These are phyloP conservation scores for Haberlea rhodopensis DNA, from an alignment of 257 asterid genomes.

Conservation along the genomic window DNA sequence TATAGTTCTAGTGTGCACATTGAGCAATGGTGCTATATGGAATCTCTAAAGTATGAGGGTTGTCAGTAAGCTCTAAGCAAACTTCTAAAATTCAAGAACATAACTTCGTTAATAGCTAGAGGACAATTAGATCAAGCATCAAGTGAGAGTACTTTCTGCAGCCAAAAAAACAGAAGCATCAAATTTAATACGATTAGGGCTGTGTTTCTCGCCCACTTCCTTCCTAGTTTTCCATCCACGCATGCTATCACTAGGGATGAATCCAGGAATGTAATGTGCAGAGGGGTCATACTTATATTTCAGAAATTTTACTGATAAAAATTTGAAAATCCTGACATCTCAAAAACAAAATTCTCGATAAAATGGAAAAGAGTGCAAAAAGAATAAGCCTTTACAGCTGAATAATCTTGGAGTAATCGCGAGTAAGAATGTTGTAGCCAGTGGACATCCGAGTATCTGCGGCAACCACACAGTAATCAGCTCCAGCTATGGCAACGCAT, in stretches of 20 bases:
- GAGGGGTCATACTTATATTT: neutral
- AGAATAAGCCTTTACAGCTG: conserved; percentile 53
- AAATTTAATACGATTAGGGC: no score
- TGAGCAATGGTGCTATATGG: no score
- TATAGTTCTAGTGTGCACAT: no score
- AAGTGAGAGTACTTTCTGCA: neutral
- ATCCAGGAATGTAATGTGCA: neutral
- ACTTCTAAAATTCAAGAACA: no score
- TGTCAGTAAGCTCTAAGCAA: no score
- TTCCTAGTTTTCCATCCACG: neutral
- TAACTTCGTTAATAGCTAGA: no score
- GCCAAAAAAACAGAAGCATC: neutral
- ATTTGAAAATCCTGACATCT: neutral
- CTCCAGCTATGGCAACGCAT: conserved; percentile 86
- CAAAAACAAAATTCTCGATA: neutral
- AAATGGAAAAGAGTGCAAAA: neutral
- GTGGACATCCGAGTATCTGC: conserved; percentile 92
- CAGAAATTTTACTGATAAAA: neutral
- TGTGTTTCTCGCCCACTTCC: neutral
- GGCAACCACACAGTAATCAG: conserved; percentile 94
- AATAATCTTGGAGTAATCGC: conserved; percentile 87
- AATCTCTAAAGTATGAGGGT: no score
- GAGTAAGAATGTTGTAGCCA: conserved; percentile 77
- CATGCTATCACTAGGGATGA: neutral
- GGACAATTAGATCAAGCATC: no score